Evolutionary conservation across 768 basidiomycete genomes (phyloP).

Genomic region (Rubroboletus pulcherrimus): DNA sequence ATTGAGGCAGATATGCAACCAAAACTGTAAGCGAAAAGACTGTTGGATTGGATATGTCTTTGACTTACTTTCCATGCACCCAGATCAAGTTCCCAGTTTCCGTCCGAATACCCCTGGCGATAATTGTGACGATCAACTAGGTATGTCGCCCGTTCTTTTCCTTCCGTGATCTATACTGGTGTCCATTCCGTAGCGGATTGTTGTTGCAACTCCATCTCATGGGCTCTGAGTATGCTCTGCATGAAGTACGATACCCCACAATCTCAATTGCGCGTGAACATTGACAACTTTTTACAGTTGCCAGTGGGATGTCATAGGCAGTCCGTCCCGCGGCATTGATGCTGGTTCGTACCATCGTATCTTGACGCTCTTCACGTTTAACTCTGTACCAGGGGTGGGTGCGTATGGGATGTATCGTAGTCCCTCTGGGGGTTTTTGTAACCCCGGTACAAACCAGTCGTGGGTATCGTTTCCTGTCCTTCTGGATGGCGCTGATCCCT

Average conservation of each 20-base stretch:
- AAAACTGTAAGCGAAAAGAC: conserved; percentile 14
- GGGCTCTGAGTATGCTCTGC: conserved; percentile 27
- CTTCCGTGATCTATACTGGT: neutral
- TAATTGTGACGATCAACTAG: conserved; percentile 23
- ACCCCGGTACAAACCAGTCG: conserved; percentile 21
- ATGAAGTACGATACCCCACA: conserved; percentile 15
- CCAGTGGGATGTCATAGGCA: conserved; percentile 16
- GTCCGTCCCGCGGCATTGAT: conserved; percentile 10
- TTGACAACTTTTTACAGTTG: conserved; percentile 13
- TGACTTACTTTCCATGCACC: neutral
- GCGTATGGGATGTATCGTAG: conserved; percentile 10
- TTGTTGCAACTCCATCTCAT: conserved; percentile 29
- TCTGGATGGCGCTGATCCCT: neutral
- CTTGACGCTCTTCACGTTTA: neutral
- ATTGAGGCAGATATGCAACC: conserved; percentile 25
- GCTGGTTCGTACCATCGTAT: conserved; percentile 7
- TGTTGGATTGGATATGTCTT: neutral
- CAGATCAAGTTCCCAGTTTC: conserved; percentile 23
- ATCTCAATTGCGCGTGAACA: neutral
- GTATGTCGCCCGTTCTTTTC: conserved; percentile 5
- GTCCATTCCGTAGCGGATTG: conserved; percentile 14
- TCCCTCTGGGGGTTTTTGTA: conserved; percentile 8
- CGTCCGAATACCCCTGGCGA: conserved; percentile 22
- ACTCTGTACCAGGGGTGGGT: conserved; percentile 4
- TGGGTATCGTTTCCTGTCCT: neutral